These are phyloP conservation scores for Acrocalymma vagum DNA, from an alignment of 2,329 filamentous ascomycete species.

Conservation along the genomic window DNA sequence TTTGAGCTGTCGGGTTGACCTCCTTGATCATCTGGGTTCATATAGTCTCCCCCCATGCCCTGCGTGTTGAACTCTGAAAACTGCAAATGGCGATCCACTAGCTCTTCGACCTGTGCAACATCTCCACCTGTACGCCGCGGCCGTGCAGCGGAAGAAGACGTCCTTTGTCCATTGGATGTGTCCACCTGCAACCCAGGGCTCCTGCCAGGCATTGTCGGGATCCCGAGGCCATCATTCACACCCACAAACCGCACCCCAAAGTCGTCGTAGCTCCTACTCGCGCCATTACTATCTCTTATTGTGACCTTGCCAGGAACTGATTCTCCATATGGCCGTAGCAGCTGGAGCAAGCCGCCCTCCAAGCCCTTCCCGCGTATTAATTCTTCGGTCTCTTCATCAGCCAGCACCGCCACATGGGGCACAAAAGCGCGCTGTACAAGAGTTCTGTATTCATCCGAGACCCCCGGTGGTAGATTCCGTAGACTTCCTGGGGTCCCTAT, in stretches of 20 bases:
- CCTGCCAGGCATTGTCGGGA: constrained; percentile 41
- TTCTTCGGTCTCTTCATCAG: constrained; percentile 86
- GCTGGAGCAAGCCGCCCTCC: constrained; percentile 79
- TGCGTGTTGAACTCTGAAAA: constrained; percentile 70
- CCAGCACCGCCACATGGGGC: constrained; percentile 85
- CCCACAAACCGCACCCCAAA: constrained; percentile 87
- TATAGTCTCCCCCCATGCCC: constrained; percentile 50
- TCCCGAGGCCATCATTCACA: constrained; percentile 65
- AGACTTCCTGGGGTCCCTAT: constrained; percentile 48
- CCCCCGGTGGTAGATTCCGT: constrained; percentile 48
- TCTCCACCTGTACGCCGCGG: constrained; percentile 57
- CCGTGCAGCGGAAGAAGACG: constrained; percentile 34
- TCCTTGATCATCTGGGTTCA: constrained; percentile 43
- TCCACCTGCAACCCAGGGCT: constrained; percentile 48
- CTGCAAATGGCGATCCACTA: constrained; percentile 80
- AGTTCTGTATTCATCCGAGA: constrained; percentile 64
- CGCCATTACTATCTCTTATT: constrained; percentile 87
- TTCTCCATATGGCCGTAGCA: constrained; percentile 92
- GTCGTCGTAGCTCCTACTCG: constrained; percentile 84
- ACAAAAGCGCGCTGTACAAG: constrained; percentile 86
- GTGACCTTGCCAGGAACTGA: constrained; percentile 85
- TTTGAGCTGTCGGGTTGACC: constrained; percentile 46
- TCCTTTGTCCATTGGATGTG: constrained; percentile 30
- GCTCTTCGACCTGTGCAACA: constrained; percentile 77
- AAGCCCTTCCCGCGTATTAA: constrained; percentile 87